Percentiles rank a stretch among this genome's conserved stretches.
phyloP scores from a whole-genome alignment of 2,329 filamentous ascomycete species.

The Paecilomyces niveus region DNA sequence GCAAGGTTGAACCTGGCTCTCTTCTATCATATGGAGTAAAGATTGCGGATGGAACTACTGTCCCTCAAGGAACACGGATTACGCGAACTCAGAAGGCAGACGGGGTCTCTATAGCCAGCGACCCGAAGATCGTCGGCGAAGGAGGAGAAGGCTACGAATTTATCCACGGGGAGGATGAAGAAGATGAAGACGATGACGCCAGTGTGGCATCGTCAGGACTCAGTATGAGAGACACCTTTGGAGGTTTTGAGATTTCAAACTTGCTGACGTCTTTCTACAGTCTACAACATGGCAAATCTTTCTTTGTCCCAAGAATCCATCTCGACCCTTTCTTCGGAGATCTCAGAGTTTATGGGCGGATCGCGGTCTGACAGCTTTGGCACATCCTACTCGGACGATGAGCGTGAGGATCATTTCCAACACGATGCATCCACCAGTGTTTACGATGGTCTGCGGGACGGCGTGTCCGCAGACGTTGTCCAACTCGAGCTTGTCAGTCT shows the following conservation, averaged over 20 bases:
- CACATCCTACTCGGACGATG: constrained; percentile 62
- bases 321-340: constrained; percentile 55
- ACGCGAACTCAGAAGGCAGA: constrained; percentile 39
- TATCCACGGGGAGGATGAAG: constrained; percentile 59
- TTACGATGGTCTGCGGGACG: constrained; percentile 73
- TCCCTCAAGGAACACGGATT: constrained; percentile 35
- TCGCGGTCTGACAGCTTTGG: constrained; percentile 65
- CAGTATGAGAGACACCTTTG: constrained; percentile 16
- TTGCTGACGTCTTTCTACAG: constrained; percentile 16
- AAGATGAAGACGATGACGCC: constrained; percentile 58
- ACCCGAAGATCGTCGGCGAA: constrained; percentile 50
- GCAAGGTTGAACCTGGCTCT: constrained; percentile 62
- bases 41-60: constrained; percentile 55
- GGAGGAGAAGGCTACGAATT: constrained; percentile 59
- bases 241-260: background rate
- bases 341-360: constrained; percentile 38
- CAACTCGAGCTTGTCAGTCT: constrained; percentile 90
- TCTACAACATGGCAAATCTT: constrained; percentile 46
- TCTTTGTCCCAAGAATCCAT: constrained; percentile 48
- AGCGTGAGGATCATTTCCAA: constrained; percentile 63
- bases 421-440: constrained; percentile 79
- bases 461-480: constrained; percentile 70
- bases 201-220: constrained; percentile 47
- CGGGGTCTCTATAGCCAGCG: constrained; percentile 36
- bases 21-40: constrained; percentile 73